These are phyloP conservation scores for Aspergillus egyptiacus DNA, from an alignment of 495 filamentous ascomycete genomes.

Conservation along the genomic window DNA sequence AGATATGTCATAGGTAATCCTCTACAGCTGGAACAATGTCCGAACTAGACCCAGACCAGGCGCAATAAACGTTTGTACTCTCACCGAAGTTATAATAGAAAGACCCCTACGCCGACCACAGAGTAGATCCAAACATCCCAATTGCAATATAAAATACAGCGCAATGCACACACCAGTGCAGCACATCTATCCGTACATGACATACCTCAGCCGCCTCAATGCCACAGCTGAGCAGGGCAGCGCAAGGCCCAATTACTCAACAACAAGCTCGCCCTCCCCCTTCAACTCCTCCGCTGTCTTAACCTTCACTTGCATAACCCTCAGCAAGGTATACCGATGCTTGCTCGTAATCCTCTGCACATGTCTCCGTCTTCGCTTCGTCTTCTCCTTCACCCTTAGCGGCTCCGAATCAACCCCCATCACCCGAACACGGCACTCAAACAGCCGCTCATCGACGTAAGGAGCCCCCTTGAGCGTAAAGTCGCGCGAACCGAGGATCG, in stretches of 20 bases:
- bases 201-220: background rate
- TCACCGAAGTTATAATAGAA: no score
- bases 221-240: background rate
- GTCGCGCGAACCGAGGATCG: slow-evolving; percentile 74
- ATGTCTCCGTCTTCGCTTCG: slow-evolving; percentile 76
- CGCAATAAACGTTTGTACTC: no score
- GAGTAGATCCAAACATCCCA: background rate
- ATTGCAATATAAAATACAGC: slow-evolving; percentile 7
- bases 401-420: slow-evolving; percentile 84
- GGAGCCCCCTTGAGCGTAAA: slow-evolving; percentile 78
- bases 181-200: slow-evolving; percentile 1
- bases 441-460: slow-evolving; percentile 73
- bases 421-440: slow-evolving; percentile 80
- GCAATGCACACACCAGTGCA: slow-evolving; percentile 3
- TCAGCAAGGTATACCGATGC: slow-evolving; percentile 79
- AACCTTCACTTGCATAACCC: slow-evolving; percentile 74
- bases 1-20: no score
- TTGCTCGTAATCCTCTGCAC: slow-evolving; percentile 73
- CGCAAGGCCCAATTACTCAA: slow-evolving; percentile 18
- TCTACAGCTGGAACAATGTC: no score
- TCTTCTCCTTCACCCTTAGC: slow-evolving; percentile 83
- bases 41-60: no score
- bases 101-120: no score
- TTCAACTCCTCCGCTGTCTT: slow-evolving; percentile 53
- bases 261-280: slow-evolving; percentile 37